Base-by-base conservation (phyloP, 768 basidiomycete genomes). In the Lactarius deliciosus region DNA sequence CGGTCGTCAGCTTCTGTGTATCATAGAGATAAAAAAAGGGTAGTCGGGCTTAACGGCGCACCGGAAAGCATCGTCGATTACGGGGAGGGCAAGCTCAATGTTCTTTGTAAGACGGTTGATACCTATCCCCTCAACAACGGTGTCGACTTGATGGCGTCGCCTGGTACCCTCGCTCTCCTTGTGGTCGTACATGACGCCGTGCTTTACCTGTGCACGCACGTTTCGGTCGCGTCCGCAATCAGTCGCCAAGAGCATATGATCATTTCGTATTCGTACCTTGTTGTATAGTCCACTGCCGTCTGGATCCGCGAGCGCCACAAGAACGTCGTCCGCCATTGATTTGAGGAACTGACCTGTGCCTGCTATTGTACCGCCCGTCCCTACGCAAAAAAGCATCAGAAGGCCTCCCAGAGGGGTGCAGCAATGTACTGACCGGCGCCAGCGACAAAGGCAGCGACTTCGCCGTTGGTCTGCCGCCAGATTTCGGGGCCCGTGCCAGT, bases 341-440 rank as follows among this genome's bases (percentile, higher is more conserved):
- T 95, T 96, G 61, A 99, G 78, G 73, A 82, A 96, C 60, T 79
- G 82, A 0, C 93, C 95, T 5, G 82, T 84, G 0, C 96, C 96
- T 2, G 94, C 90, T 60, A 99, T 85, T 3, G 96, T 98, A 15
- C 97, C 97, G 6, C 97, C 96, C 2, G 96, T 98, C n/a, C 94
- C 93, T 66, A 45, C 22, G 38, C 36, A 34, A 34, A 53, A 53
- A 62, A 25, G 47, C 28, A 20, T 56, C 54, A 47, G 20, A 56
- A 11, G 41, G 9, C 45, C 15, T 25, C 30, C 38, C 36, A 36
- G 13, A 63, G 50, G 62, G 25, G 32, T 57, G 30, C 45, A 38
- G 38, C 25, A 59, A 41, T 68, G 30, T 30, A 10, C 78, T 66
- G 64, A 87, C 94, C 94, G 63, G 96, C 94, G 1, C 96, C 96